phyloP scores from a whole-genome alignment of 2,329 filamentous ascomycete species.

The Thielaviopsis punctulata region DNA sequence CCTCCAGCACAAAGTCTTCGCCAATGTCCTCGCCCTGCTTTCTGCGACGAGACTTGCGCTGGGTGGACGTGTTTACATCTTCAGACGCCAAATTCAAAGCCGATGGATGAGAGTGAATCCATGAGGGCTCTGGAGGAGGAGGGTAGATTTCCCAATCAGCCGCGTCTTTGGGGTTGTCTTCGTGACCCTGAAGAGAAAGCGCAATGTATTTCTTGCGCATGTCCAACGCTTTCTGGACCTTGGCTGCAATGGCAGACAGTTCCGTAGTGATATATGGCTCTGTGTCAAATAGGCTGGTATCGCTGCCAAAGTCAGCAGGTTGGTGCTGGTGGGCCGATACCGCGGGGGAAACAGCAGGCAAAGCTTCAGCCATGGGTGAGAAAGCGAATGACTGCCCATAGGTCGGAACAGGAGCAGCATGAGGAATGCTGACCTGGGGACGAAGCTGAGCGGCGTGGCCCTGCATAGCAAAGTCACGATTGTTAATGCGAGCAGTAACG shows the following conservation, averaged over 20 bases:
- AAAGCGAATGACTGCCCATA: background rate
- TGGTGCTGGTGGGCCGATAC: background rate
- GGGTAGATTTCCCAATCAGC: constrained; percentile 79
- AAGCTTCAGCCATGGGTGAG: constrained; percentile 3
- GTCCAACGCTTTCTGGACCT: constrained; percentile 80
- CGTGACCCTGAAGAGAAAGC: constrained; percentile 63
- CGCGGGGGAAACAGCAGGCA: background rate
- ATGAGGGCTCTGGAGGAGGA: constrained; percentile 76
- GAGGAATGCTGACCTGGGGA: background rate
- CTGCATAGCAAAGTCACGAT: constrained; percentile 1
- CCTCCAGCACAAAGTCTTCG: constrained; percentile 74
- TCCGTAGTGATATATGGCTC: constrained; percentile 73
- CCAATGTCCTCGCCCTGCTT: constrained; percentile 85
- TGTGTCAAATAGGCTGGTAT: constrained; percentile 42
- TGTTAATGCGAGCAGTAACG: background rate
- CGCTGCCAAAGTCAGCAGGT: constrained; percentile 9
- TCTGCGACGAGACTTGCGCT: constrained; percentile 22
- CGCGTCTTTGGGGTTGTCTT: constrained; percentile 78
- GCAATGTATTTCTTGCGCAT: constrained; percentile 76
- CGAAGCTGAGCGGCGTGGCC: constrained; percentile 3
- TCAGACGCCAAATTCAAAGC: constrained; percentile 12
- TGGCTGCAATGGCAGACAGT: constrained; percentile 69
- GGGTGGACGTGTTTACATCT: constrained; percentile 14
- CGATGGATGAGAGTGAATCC: constrained; percentile 34
- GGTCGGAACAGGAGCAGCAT: background rate